Evolutionary conservation across 148 eudicot species (phyloP).

Genomic region (Chenopodium berlandieri): DNA sequence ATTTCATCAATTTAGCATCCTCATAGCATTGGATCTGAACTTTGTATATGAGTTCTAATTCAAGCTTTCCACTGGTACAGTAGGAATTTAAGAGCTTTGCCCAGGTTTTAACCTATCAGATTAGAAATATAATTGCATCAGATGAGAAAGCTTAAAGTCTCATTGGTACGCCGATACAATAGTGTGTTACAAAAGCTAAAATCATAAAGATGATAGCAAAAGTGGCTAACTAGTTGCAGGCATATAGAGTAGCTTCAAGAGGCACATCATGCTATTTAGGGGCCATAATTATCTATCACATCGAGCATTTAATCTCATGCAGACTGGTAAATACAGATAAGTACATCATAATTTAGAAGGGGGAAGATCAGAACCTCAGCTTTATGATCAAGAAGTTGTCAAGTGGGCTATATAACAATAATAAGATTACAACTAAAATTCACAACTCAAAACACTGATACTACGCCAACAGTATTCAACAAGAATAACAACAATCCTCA

Average conservation of each 20-base stretch:
- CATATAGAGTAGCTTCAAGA: not conserved
- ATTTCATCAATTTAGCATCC: slow-evolving; percentile 91
- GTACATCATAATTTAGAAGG: not conserved
- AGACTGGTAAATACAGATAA: not conserved
- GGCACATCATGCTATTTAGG: not conserved
- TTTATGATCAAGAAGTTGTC: not conserved
- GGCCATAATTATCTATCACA: not conserved
- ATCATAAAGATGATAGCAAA: not conserved
- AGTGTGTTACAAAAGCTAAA: too few species aligned
- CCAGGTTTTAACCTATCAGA: slow-evolving; percentile 83
- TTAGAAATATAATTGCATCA: slow-evolving; percentile 6
- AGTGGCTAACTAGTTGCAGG: not conserved
- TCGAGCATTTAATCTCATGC: not conserved
- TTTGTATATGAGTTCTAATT: slow-evolving; percentile 89
- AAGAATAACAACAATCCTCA: not conserved
- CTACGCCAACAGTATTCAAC: not conserved
- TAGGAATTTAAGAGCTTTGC: slow-evolving; percentile 77
- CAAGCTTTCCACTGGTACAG: slow-evolving; percentile 89
- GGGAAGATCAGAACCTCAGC: not conserved
- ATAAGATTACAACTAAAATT: not conserved
- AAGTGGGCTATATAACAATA: not conserved
- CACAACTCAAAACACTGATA: not conserved
- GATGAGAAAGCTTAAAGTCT: not conserved
- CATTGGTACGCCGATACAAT: not conserved
- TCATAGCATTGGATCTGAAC: slow-evolving; percentile 95